Conservation (phyloP, 148 eudicot genomes). For the Persicaria maculosa region DNA sequence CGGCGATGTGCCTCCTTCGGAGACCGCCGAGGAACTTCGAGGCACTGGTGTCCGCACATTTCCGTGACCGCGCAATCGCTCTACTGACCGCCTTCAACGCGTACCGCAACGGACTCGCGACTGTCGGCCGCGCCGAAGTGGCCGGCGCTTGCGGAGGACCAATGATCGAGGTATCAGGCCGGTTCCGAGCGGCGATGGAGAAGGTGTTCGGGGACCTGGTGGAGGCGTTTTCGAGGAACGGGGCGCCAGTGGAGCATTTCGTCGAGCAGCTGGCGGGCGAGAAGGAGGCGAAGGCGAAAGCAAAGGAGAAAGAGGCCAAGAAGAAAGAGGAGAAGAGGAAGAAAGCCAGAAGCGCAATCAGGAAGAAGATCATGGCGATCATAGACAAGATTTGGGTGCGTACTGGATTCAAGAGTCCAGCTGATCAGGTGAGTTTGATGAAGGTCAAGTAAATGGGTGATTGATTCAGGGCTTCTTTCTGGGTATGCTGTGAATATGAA, state of each 20-base stretch:
- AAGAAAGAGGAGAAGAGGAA: background rate
- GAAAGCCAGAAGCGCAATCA: background rate
- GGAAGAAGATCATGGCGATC: background rate
- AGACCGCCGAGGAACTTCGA: constrained; percentile 46
- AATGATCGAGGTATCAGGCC: background rate
- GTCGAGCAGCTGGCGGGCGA: constrained; percentile 17
- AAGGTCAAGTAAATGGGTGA: background rate
- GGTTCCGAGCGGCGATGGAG: constrained; percentile 23
- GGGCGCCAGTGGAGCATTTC: constrained; percentile 20
- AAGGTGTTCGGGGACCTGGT: constrained; percentile 23
- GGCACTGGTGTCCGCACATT: constrained; percentile 33
- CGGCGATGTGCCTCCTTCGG: constrained; percentile 34
- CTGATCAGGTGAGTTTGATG: background rate
- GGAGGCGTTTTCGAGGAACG: constrained; percentile 18
- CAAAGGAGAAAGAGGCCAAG: background rate
- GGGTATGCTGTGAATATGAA: background rate
- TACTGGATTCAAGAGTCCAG: background rate
- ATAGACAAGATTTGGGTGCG: background rate
- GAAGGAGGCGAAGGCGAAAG: constrained; percentile 13
- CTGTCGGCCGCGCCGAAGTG: constrained; percentile 27
- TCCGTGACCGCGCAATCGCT: constrained; percentile 20
- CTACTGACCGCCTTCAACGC: constrained; percentile 36
- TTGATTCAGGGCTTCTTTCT: background rate
- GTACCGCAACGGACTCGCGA: constrained; percentile 24
- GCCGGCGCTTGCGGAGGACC: background rate